These are phyloP conservation scores for Pseudopediastrum boryanum DNA, from an alignment of 139 green algal genomes.

Conservation along the genomic window DNA sequence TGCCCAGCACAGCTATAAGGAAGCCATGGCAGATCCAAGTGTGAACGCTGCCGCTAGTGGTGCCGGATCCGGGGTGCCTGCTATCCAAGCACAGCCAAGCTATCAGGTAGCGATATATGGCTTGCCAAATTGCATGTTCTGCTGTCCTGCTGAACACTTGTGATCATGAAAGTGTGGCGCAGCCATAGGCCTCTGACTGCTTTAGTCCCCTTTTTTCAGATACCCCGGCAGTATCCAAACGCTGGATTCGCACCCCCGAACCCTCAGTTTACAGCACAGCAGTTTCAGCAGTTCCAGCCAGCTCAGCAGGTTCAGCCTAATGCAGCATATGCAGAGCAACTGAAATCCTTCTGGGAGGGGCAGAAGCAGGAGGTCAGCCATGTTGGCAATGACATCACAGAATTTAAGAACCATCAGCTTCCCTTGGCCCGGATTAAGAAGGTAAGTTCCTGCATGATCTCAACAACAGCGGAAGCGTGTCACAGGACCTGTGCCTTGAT, in stretches of 20 bases:
- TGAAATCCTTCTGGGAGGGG: slow-evolving; percentile 86
- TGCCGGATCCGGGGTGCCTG: too few relatives aligned
- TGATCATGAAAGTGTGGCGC: too few relatives aligned
- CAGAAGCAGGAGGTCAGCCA: slow-evolving; percentile 82
- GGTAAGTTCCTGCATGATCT: slow-evolving; percentile 44
- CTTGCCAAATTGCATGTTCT: too few relatives aligned
- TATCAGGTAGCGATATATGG: too few relatives aligned
- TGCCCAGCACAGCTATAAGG: too few relatives aligned
- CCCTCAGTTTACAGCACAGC: slow-evolving; percentile 28
- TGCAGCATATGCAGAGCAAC: slow-evolving; percentile 51
- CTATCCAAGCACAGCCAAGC: too few relatives aligned
- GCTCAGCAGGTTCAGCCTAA: slow-evolving; percentile 8
- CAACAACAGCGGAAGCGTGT: too few relatives aligned
- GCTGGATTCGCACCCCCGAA: not conserved
- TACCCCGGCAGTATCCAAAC: not conserved
- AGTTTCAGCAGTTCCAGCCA: slow-evolving; percentile 12
- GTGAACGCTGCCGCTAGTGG: too few relatives aligned
- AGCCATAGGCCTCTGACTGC: too few relatives aligned
- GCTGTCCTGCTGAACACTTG: too few relatives aligned
- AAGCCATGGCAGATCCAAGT: too few relatives aligned
- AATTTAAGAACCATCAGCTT: slow-evolving; percentile 98
- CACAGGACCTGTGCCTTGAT: too few relatives aligned
- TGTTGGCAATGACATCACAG: slow-evolving; percentile 65
- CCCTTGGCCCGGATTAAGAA: slow-evolving; percentile 99
- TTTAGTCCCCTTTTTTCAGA: not conserved